A percentile compares a stretch with the other conserved stretches of the same genome.
phyloP scores from a whole-genome alignment of 805 yeast genomes.

The Ogataea glucozyma region DNA sequence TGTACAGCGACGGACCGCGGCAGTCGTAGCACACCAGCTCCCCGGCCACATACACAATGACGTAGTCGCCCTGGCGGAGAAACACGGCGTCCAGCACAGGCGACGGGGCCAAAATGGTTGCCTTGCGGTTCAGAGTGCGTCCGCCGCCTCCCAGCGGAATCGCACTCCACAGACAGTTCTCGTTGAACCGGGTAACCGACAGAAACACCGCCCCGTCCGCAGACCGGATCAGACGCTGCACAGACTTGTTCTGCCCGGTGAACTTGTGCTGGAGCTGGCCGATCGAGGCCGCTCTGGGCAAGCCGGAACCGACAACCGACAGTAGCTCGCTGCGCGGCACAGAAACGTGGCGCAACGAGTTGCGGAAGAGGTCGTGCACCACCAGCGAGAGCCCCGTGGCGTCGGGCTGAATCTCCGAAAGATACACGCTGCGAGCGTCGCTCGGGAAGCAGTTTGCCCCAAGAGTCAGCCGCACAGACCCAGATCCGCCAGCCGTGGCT shows the following conservation, averaged over 20 bases:
- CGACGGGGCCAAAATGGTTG: conserved; percentile 42
- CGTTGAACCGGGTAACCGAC: conserved; percentile 61
- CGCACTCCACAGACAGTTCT: conserved; percentile 62
- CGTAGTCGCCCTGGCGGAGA: conserved; percentile 46
- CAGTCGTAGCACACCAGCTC: conserved; percentile 66
- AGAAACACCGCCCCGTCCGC: conserved; percentile 62
- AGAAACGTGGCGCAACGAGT: conserved; percentile 37
- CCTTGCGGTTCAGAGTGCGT: conserved; percentile 37
- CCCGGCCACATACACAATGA: conserved; percentile 46
- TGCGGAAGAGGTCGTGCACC: conserved; percentile 45
- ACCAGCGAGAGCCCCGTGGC: conserved; percentile 39
- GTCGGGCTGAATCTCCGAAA: conserved; percentile 28
- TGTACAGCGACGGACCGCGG: conserved; percentile 25
- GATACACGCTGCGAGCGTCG: conserved; percentile 23
- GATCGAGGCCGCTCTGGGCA: conserved; percentile 24
- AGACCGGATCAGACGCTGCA: conserved; percentile 65
- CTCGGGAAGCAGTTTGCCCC: conserved; percentile 34
- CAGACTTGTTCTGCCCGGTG: conserved; percentile 86
- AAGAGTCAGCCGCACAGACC: no score
- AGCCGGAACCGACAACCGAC: no score
- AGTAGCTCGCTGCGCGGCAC: conserved; percentile 33
- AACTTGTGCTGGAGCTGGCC: conserved; percentile 53
- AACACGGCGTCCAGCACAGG: conserved; percentile 52
- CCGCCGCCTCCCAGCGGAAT: conserved; percentile 28
- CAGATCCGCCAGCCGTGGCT: no score